Evolutionary conservation across 2,329 filamentous ascomycete genomes (phyloP).

Genomic region (Neurospora sp.): DNA sequence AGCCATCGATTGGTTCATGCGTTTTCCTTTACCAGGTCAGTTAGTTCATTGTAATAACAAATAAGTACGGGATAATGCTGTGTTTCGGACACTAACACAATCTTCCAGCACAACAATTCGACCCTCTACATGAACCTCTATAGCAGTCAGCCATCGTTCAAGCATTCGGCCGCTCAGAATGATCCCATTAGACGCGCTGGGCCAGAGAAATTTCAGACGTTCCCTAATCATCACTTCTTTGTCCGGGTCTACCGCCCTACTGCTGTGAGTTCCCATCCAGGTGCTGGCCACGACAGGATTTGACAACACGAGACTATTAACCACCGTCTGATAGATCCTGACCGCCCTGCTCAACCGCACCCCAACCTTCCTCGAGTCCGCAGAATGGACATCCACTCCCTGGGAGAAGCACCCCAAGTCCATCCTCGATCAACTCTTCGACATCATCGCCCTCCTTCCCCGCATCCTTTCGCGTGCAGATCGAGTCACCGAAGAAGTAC

Average conservation of each 20-base stretch:
- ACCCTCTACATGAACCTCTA: slow-evolving; percentile 23
- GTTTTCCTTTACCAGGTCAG: slow-evolving; percentile 46
- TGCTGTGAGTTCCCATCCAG: slow-evolving; percentile 30
- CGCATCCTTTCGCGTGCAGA: slow-evolving; percentile 37
- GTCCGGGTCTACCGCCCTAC: slow-evolving; percentile 43
- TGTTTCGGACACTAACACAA: slow-evolving; percentile 1
- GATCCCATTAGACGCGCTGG: slow-evolving; percentile 32
- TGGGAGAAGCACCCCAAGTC: slow-evolving; percentile 44
- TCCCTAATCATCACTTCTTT: slow-evolving; percentile 50
- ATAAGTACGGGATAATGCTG: slow-evolving; percentile 1
- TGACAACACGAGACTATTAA: background rate
- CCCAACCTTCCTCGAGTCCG: slow-evolving; percentile 39
- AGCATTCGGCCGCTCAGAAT: slow-evolving; percentile 24
- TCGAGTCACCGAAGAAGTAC: slow-evolving; percentile 24
- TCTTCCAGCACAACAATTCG: slow-evolving; percentile 34
- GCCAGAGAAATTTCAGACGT: slow-evolving; percentile 36
- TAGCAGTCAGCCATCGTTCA: slow-evolving; percentile 27
- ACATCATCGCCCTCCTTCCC: slow-evolving; percentile 38
- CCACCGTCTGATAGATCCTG: slow-evolving; percentile 27
- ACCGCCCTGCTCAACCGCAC: slow-evolving; percentile 40
- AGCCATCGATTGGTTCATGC: slow-evolving; percentile 31
- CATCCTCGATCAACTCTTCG: slow-evolving; percentile 41
- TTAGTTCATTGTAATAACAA: background rate
- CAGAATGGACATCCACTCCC: slow-evolving; percentile 42
- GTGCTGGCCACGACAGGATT: background rate